phyloP scores from a whole-genome alignment of 306 rosid species.

The Sphenostylis stenocarpa region DNA sequence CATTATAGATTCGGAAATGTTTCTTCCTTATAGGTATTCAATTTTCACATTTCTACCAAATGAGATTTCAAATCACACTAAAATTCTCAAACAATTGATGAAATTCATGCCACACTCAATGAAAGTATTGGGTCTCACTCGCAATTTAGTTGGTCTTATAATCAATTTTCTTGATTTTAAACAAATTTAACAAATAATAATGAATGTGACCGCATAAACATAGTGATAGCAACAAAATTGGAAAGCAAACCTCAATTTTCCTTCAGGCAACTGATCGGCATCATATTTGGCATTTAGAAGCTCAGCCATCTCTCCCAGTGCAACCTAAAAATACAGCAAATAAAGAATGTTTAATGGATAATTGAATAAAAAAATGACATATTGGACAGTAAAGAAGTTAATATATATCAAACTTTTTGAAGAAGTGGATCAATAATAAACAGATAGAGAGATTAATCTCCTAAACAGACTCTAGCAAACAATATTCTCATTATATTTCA shows the following conservation, averaged over 20 bases:
- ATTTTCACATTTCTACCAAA: too few species aligned
- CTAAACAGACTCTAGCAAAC: constrained; percentile 6
- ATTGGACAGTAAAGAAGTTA: neutral
- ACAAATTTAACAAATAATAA: neutral
- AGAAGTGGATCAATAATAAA: constrained; percentile 20
- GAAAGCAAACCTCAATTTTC: constrained; percentile 74
- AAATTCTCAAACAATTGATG: too few species aligned
- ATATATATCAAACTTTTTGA: constrained; percentile 13
- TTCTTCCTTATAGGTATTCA: too few species aligned
- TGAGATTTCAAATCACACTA: too few species aligned
- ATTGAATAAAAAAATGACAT: neutral
- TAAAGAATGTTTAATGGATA: constrained; percentile 3
- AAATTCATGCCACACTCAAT: neutral
- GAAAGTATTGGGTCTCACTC: neutral
- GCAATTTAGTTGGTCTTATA: neutral
- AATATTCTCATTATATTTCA: neutral
- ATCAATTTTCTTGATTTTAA: neutral
- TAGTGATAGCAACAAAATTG: neutral
- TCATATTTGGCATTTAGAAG: constrained; percentile 67
- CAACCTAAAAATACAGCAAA: constrained; percentile 56
- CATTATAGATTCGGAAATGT: too few species aligned
- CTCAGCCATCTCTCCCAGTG: constrained; percentile 90
- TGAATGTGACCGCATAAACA: neutral
- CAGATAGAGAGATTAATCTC: constrained; percentile 16
- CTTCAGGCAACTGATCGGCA: constrained; percentile 79